A percentile compares a stretch with the other conserved stretches of the same genome.
Conservation (phyloP, 768 basidiomycete genomes). For the Chalciporus sphaerocephalus region DNA sequence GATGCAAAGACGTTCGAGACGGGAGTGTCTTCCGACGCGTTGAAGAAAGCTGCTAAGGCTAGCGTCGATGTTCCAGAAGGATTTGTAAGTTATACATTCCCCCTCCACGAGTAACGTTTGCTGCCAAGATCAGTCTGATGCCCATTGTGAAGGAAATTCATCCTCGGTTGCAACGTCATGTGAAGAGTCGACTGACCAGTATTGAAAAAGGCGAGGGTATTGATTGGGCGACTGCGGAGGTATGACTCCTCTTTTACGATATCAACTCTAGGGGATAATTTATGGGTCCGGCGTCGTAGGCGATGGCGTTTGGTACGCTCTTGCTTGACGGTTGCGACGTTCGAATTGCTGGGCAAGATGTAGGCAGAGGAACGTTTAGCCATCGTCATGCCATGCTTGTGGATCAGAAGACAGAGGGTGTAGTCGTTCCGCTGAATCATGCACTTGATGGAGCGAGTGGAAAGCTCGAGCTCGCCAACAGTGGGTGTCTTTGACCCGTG, state of each 20-base stretch:
- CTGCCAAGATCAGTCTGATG: not conserved
- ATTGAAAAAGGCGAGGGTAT: slow-evolving; percentile 66
- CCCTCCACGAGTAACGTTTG: not conserved
- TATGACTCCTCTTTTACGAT: slow-evolving; percentile 21
- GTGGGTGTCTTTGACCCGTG: slow-evolving; percentile 39
- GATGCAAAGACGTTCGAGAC: slow-evolving; percentile 62
- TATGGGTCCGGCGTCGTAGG: slow-evolving; percentile 37
- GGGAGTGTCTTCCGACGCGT: slow-evolving; percentile 50
- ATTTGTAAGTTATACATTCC: slow-evolving; percentile 54
- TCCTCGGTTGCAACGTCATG: slow-evolving; percentile 70
- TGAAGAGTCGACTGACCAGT: slow-evolving; percentile 69
- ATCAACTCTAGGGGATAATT: not conserved
- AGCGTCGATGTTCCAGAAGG: slow-evolving; percentile 57
- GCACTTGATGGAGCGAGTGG: slow-evolving; percentile 50
- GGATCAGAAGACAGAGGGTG: slow-evolving; percentile 77
- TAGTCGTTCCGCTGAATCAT: slow-evolving; percentile 79
- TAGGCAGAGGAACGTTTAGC: slow-evolving; percentile 86
- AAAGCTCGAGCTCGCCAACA: slow-evolving; percentile 83
- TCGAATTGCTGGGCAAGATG: slow-evolving; percentile 90
- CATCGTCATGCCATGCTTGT: slow-evolving; percentile 91
- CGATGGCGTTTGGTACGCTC: slow-evolving; percentile 83
- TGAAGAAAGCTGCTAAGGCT: slow-evolving; percentile 58
- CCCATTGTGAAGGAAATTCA: slow-evolving; percentile 61
- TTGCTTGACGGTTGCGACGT: slow-evolving; percentile 80
- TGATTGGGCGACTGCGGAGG: slow-evolving; percentile 91